Base-by-base conservation (phyloP, 495 filamentous ascomycete species). In the Podospora pseudoanserina region DNA sequence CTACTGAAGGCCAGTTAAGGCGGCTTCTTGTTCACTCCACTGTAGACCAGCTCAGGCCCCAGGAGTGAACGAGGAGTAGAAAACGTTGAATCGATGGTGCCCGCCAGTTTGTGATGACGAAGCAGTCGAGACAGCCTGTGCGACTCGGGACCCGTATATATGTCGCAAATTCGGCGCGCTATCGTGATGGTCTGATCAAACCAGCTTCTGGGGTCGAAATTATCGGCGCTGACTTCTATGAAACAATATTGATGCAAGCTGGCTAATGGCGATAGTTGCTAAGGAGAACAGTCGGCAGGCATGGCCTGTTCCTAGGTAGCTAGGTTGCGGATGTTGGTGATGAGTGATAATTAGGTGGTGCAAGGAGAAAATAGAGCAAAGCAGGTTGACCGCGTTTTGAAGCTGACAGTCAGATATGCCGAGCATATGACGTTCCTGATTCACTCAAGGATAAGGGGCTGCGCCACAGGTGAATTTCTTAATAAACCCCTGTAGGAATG, bases 11-110 rank as follows among this genome's bases (percentile, higher is more conserved):
- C 85, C 81, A 94, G 81, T 97, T 98, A 99, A 85, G 95, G 95
- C 77, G 95, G 95, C 86, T 95, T 94, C 85, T 93, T 95, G 84
- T 94, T 91, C 85, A 91, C 92, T 89, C 95, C 93, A 85, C 88
- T 87, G 82, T 95, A 94, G 86, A 92, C 91, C 92, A 87, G 86
- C 74, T 88, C 87, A 78, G 95, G 94, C 84, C 93, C 93, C 74
- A 96, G 90, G 80, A 97, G 92, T 86, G 94, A 94, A 86, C 92
- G 91, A 76, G 90, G 83, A 85, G 92, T 91, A 77, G 91, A 92
- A 81, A 92, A 90, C 85, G 88, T 81, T 78, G 84, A 80, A 79
- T 84, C 85, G 80, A 81, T 89, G 87, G 88, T 85, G 84, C 91
- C 94, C 93, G 95, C 95, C 95, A 99, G 74, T 68, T 73, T 68